Evolutionary conservation across 495 filamentous ascomycete species (phyloP).

Genomic region (Hypomontagnella monticulosa): DNA sequence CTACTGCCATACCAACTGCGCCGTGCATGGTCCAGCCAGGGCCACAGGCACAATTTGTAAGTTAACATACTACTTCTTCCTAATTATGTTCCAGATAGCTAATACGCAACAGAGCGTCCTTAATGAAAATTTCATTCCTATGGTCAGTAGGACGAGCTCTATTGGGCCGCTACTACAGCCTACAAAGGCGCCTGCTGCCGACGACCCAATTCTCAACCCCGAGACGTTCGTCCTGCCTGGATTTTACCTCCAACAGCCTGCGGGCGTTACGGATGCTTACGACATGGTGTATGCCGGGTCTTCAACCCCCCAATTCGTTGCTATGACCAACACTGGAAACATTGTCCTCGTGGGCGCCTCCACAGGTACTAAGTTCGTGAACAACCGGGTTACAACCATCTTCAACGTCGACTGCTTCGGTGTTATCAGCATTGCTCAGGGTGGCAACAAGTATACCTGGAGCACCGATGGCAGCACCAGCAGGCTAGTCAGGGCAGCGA

Average conservation of each 20-base stretch:
- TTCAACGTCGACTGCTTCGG: slow-evolving; percentile 16
- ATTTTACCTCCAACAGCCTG: slow-evolving; percentile 1
- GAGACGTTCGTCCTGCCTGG: not conserved
- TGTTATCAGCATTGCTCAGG: not conserved
- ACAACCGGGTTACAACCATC: slow-evolving; percentile 10
- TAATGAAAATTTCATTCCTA: slow-evolving; percentile 16
- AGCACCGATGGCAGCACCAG: slow-evolving; percentile 1
- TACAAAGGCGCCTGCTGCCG: not conserved
- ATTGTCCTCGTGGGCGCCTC: slow-evolving; percentile 5
- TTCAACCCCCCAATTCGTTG: slow-evolving; percentile 1
- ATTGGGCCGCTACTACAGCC: slow-evolving; percentile 6
- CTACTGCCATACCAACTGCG: slow-evolving; percentile 8
- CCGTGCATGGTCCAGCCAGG: slow-evolving; percentile 9
- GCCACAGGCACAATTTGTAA: slow-evolving; percentile 5
- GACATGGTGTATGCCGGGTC: slow-evolving; percentile 7
- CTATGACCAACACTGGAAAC: slow-evolving; percentile 11
- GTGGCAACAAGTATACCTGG: slow-evolving; percentile 9
- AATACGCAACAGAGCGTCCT: slow-evolving; percentile 7
- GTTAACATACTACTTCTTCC: no score
- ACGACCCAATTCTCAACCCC: slow-evolving; percentile 7
- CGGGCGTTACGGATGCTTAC: slow-evolving; percentile 1
- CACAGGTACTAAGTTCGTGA: slow-evolving; percentile 3
- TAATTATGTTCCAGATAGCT: no score
- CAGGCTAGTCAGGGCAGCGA: not conserved
- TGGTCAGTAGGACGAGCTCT: slow-evolving; percentile 9